Evolutionary conservation across 441 rosid genomes (phyloP).

Genomic region (Populus hybrid): DNA sequence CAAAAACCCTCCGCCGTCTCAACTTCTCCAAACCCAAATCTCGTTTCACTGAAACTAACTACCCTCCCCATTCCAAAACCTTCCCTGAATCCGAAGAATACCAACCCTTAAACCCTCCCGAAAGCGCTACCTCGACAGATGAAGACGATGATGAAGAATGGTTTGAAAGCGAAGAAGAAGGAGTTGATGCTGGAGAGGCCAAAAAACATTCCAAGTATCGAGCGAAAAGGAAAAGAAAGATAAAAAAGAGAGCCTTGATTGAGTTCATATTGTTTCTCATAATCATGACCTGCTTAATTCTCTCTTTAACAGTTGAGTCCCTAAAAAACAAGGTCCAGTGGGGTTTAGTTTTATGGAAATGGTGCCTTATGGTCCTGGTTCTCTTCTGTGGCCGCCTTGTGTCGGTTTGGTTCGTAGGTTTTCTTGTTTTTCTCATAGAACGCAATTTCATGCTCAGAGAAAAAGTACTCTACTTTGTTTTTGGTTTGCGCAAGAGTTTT

Average conservation of each 20-base stretch:
- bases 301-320: constrained; percentile 27
- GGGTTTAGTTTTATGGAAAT: constrained; percentile 50
- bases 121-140: constrained; percentile 7
- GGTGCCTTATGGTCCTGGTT: constrained; percentile 44
- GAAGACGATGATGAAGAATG: constrained; percentile 30
- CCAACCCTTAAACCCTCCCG: constrained; percentile 14
- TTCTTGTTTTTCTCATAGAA: constrained; percentile 43
- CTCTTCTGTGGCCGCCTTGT: constrained; percentile 46
- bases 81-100: constrained; percentile 20
- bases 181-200: not conserved
- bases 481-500: constrained; percentile 42
- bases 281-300: constrained; percentile 32
- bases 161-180: constrained; percentile 23
- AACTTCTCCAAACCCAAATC: constrained; percentile 26
- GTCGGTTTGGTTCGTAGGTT: constrained; percentile 43
- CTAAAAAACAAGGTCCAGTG: constrained; percentile 17
- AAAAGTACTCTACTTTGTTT: constrained; percentile 56
- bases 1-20: constrained; percentile 21
- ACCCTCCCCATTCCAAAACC: constrained; percentile 14
- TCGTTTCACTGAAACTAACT: constrained; percentile 20
- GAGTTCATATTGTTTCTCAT: constrained; percentile 34
- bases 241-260: constrained; percentile 28
- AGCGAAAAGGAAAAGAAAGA: constrained; percentile 23
- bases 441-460: constrained; percentile 47
- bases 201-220: not conserved